Evolutionary conservation across 306 rosid genomes (phyloP).

Genomic region (Castanospermum australe): DNA sequence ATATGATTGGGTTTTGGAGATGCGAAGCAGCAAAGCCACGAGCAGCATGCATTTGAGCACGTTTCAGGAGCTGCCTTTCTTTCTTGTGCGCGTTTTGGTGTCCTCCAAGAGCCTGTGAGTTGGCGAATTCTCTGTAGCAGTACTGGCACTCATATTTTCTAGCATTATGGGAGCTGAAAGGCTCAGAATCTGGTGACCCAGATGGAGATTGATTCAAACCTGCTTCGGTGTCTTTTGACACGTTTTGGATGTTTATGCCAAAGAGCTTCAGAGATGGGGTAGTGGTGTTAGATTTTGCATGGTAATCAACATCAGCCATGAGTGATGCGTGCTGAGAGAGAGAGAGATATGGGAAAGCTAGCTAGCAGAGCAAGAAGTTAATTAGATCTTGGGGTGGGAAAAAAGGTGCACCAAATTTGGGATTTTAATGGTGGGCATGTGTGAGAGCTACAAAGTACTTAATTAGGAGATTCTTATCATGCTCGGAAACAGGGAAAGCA

Average conservation of each 20-base stretch:
- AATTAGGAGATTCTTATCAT: slow-evolving; percentile 20
- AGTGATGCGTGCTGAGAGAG: not conserved
- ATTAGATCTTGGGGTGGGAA: not conserved
- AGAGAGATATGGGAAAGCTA: not conserved
- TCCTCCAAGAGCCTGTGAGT: slow-evolving; percentile 67
- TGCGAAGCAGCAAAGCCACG: slow-evolving; percentile 34
- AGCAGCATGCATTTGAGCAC: slow-evolving; percentile 52
- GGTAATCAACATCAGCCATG: slow-evolving; percentile 36
- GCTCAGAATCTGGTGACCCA: slow-evolving; percentile 14
- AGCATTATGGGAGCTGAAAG: not conserved
- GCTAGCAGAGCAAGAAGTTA: not conserved
- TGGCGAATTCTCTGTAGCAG: slow-evolving; percentile 49
- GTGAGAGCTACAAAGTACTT: slow-evolving; percentile 8
- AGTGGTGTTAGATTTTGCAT: not conserved
- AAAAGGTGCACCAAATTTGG: not conserved
- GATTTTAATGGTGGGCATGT: not conserved
- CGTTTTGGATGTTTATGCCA: slow-evolving; percentile 50
- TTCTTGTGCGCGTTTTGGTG: slow-evolving; percentile 63
- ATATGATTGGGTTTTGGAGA: slow-evolving; percentile 28
- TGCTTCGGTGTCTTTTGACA: slow-evolving; percentile 9
- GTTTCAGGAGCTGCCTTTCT: slow-evolving; percentile 51
- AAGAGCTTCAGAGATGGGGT: slow-evolving; percentile 46
- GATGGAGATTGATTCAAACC: not conserved
- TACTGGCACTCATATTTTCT: slow-evolving; percentile 55
- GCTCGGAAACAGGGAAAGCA: not conserved